Base-by-base conservation (phyloP, 371 early-diverging fungal species). In the Amoeboaphelidium protococcarum region DNA sequence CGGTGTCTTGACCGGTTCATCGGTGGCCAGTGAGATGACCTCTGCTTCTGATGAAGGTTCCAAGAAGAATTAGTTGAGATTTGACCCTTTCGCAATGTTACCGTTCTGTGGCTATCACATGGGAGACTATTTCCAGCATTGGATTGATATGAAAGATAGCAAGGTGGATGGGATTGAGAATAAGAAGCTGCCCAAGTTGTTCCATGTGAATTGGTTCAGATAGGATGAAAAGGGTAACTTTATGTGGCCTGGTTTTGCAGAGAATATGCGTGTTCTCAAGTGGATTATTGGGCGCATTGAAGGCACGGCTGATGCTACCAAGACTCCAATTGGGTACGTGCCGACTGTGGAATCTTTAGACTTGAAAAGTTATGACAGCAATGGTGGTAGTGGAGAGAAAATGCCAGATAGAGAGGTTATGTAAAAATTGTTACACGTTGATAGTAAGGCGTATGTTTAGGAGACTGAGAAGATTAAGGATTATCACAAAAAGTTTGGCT, bases 151-250 rank as follows among this genome's bases (percentile, higher is more conserved):
- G 54, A n/a, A n/a, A n/a, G 12, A 21, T 13, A 52, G 55, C 2
- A 42, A 49, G 25, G 10, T 10, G 37, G 53, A 54, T 25, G 58
- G 55, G 25, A 31, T 47, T 42, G 59, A 63, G 20, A 47, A 62
- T 2, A 52, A 58, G 10, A 37, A 53, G 37, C 41, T 63, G 42
- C 63, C 63, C n/a, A 62, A 59, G 54, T 51, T 63, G 16, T 63
- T 63, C 46, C 63, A 63, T 27, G 63, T 63, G 26, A 63, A 63
- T 46, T 63, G 63, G 63, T 63, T 63, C 62, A 56, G 63, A 49
- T 55, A 59, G 44, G 16, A 31, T 31, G 62, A 56, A 23, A 44
- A 57, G 1, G 59, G 59, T 20, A 52, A 53, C 1, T 63, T 57
- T 47, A 51, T 63, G 52, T 63, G 63, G 63, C 63, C 63, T 23